A percentile compares a stretch with the other conserved stretches of the same genome.
These are phyloP conservation scores for Amylocarpus encephaloides DNA, from an alignment of 2,329 filamentous ascomycete genomes.

Conservation along the genomic window DNA sequence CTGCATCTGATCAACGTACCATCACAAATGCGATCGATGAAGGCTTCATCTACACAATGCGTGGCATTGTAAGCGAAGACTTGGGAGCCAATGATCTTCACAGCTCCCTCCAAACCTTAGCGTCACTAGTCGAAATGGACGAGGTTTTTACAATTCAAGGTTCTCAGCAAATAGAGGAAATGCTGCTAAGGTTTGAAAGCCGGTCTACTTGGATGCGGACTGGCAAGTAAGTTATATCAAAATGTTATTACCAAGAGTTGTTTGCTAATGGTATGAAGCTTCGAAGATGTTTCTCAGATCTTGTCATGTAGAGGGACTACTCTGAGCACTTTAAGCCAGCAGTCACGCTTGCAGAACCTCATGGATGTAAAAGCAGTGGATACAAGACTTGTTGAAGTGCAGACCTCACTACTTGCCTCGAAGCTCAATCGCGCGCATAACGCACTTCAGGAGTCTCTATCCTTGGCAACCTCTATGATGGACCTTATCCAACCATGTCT, in stretches of 20 bases:
- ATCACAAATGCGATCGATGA: conserved; percentile 56
- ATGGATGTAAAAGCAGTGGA: conserved; percentile 56
- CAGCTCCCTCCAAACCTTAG: conserved; percentile 54
- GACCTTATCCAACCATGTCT: conserved; percentile 66
- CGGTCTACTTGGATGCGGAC: conserved; percentile 76
- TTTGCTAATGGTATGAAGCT: conserved; percentile 41
- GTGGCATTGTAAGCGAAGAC: conserved; percentile 43
- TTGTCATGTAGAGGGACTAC: conserved; percentile 78
- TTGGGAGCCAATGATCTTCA: conserved; percentile 47
- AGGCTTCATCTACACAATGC: conserved; percentile 56
- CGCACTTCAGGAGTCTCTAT: conserved; percentile 78
- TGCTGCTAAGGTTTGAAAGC: conserved; percentile 56
- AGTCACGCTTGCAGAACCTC: conserved; percentile 53
- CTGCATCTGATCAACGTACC: conserved; percentile 49
- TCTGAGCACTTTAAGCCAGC: conserved; percentile 71
- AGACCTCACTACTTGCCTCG: conserved; percentile 70
- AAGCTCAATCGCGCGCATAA: conserved; percentile 72
- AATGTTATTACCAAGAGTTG: neutral
- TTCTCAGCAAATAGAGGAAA: conserved; percentile 51
- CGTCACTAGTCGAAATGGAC: conserved; percentile 73
- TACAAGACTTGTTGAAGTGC: conserved; percentile 65
- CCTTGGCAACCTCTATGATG: conserved; percentile 75
- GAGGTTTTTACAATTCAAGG: conserved; percentile 62
- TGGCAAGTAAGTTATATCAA: conserved; percentile 55
- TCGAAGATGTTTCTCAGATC: conserved; percentile 72